Evolutionary conservation across 768 basidiomycete genomes (phyloP), one percentile per base, ranked within the genome.

Genomic region (Pleurotus ostreatus): DNA sequence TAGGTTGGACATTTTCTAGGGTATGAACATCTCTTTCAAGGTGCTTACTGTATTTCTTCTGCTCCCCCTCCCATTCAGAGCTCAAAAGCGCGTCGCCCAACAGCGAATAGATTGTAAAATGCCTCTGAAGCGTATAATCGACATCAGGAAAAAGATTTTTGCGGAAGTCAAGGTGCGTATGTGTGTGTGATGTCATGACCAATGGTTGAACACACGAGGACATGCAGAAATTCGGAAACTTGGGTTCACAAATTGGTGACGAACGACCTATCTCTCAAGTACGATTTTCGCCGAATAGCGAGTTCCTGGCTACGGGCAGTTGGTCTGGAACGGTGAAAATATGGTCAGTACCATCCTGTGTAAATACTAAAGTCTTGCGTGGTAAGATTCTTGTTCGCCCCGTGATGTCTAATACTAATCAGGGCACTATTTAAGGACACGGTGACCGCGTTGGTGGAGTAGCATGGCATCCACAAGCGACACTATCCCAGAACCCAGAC

Each of bases 161-260:
- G 75, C 80, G 2, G 86, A 94, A 62, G 87, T 99, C 62, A 96
- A 97, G 77, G 94, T 94, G 60, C 4, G 46, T 6, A 49, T 51
- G 11, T 22, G 23, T 46, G 13, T 43, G 15, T 22, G 44, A 20
- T 2, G 23, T 13, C 11, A 41, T 38, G 37, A 40, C 39, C 15
- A 20, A 41, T 47, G 13, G 43, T n/a, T 37, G 15, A 20, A 16
- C 8, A 38, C 53, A 56, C 20, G 9, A 13, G 46, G 58, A 13
- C 20, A 2, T 26, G 1, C 63, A 95, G 92, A 90, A 86, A 70
- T 94, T 91, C 70, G 79, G 85, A 47, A 96, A 94, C 64, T 83
- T 98, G 45, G 97, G 97, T 20, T 98, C 97, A 0, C 96, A 98
- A 78, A 94, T 98, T 62, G 97, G 94, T 55, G 97, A 98, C 69